Conservation (phyloP, 768 basidiomycete genomes). For the Auriscalpium vulgare region DNA sequence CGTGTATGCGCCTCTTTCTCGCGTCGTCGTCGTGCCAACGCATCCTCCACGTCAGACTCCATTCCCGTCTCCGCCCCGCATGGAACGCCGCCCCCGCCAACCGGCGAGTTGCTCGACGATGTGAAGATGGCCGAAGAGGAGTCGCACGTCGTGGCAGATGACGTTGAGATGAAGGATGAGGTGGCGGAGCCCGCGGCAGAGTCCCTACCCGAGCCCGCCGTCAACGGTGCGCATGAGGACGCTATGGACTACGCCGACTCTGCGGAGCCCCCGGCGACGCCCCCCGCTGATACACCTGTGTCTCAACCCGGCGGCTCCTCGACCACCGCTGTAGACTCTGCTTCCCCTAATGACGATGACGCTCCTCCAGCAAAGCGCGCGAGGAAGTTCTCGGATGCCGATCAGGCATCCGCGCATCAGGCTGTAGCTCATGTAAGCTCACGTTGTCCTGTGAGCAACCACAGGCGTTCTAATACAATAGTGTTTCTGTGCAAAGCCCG, state of each 20-base stretch:
- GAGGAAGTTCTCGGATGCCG: conserved; percentile 67
- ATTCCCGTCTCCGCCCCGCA: conserved; percentile 37
- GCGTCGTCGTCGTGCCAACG: background rate
- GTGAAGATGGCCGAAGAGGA: conserved; percentile 48
- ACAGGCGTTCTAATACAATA: conserved; percentile 53
- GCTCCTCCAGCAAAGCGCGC: conserved; percentile 80
- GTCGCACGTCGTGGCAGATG: conserved; percentile 1
- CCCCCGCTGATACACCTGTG: conserved; percentile 17
- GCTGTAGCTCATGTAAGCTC: conserved; percentile 67
- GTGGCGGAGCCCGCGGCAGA: conserved; percentile 6
- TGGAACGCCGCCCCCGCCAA: conserved; percentile 39
- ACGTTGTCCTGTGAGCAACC: conserved; percentile 39
- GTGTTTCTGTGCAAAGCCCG: conserved; percentile 12
- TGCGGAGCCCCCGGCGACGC: conserved; percentile 18
- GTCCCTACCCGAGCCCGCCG: conserved; percentile 13
- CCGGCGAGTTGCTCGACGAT: conserved; percentile 41
- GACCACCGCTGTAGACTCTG: conserved; percentile 24
- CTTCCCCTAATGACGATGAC: conserved; percentile 39
- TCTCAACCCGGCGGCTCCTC: conserved; percentile 24
- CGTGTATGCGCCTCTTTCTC: conserved; percentile 11
- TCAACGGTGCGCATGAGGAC: conserved; percentile 6
- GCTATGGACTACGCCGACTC: conserved; percentile 6
- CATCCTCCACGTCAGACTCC: conserved; percentile 25
- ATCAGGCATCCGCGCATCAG: conserved; percentile 59
- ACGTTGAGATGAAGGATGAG: conserved; percentile 6